Evolutionary conservation across 257 asterid genomes (phyloP), one percentile per base, ranked within the genome.

Genomic region (Petunia secreta): DNA sequence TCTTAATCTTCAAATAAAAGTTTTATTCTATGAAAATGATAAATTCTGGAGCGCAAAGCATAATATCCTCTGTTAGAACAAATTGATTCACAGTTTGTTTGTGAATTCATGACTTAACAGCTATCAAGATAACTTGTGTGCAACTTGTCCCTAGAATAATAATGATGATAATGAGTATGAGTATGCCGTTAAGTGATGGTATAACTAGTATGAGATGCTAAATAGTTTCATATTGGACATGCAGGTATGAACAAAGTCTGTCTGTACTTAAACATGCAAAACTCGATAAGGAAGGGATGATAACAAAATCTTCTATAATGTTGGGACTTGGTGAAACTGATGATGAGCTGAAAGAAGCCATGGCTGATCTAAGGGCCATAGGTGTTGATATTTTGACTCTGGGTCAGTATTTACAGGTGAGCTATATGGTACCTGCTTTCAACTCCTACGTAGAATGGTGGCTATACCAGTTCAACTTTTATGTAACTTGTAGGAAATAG

Each of bases 281-380:
- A 87, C 86, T 88, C 63, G 82, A 86, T 84, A 92, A 92, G 90
- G 88, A 86, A 85, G 97, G 97, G 81, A 93, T 93, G 97, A 87
- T 95, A 73, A 95, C 99, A 52, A 95, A 95, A 88, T 82, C 99
- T 46, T 93, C 98, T 65, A 88, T 95, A 39, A 95, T 95, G 99
- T 86, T 95, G 92, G 99, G 99, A 80, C 97, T 95, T 75, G 98
- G 99, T 80, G 99, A 96, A 89, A 92, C 91, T 79, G 96, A 92
- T 85, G 95, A 92, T 74, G 99, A 95, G 88, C 81, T 95, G 78
- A 90, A 94, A 89, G 92, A 92, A 87, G 87, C 97, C 85, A 92
- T 96, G 98, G 85, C 92, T 58, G 97, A 96, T 86, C 86, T 96
- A 81, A 88, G 99, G 91, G 91, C 92, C 60, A 95, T 92, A 81